Evolutionary conservation across 768 basidiomycete species (phyloP), one percentile per base, ranked within the genome.

Genomic region (Paxillus rubicundulus): DNA sequence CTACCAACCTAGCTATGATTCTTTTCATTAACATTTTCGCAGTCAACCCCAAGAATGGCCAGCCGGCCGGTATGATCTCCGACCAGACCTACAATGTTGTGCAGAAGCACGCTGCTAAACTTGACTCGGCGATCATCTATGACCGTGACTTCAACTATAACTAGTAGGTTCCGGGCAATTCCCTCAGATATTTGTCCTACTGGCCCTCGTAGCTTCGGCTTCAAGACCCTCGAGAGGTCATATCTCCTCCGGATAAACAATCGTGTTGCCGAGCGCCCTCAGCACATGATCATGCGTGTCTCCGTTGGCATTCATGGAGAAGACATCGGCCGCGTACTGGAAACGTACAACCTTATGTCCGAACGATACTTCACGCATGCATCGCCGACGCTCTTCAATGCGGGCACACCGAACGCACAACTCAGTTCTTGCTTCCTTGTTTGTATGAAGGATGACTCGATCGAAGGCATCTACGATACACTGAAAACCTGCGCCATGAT

Each of bases 281-380:
- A 98, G 63, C 97, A 98, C 70, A 91, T 98, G 84, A 87, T 98
- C 70, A 98, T 99, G 97, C 94, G 97, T 70, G 97, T 99, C 51
- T 92, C 97, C 42, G 93, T 98, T 42, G 96, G 96, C 37, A 94
- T 99, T 50, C 96, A 98, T 68, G 95, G 94, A 5, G 65, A 72
- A 9, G 89, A 98, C 69, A 81, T 98, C 50, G 92, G 96, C 18
- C 86, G 85, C 32, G 92, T 86, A 43, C 75, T 98, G 56, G 86
- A 97, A 76, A 97, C 96, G 0, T 92, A 93, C 70, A 89, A 93
- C 61, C 80, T 97, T 57, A 98, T 98, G 95, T 96, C 92, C 14
- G 92, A 98, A 73, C 88, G 94, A 17, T 97, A 92, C 78, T 99
- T 98, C 73, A 99, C 95, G 0, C 97, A 98, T 66, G 96, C 95